Percentiles rank a stretch among this genome's conserved stretches.
Conservation (phyloP, 805 yeast genomes). For the Wickerhamomyces silvicola region DNA sequence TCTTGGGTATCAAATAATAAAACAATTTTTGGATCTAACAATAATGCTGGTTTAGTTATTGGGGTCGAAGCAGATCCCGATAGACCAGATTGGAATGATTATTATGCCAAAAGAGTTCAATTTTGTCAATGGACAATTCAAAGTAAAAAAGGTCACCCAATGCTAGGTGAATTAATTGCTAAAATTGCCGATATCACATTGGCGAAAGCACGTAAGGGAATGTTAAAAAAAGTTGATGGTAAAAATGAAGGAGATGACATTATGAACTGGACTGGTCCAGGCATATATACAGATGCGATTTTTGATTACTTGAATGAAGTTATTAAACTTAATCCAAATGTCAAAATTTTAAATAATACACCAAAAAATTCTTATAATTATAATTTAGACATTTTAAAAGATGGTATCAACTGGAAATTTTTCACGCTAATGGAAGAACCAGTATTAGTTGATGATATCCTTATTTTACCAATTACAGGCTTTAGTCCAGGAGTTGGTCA, state of each 20-base stretch:
- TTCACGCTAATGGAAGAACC: slow-evolving; percentile 57
- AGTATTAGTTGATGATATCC: slow-evolving; percentile 54
- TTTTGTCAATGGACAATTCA: slow-evolving; percentile 97
- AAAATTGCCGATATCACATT: slow-evolving; percentile 73
- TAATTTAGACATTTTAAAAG: slow-evolving; percentile 22
- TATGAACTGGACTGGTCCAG: slow-evolving; percentile 97
- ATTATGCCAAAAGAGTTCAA: slow-evolving; percentile 91
- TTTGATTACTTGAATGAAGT: slow-evolving; percentile 69
- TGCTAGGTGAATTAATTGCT: slow-evolving; percentile 72
- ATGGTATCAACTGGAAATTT: slow-evolving; percentile 50
- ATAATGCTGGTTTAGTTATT: slow-evolving; percentile 66
- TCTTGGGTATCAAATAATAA: slow-evolving; percentile 61
- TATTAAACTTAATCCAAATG: slow-evolving; percentile 1
- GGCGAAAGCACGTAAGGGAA: slow-evolving; percentile 40
- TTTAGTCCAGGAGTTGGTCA: slow-evolving; percentile 66
- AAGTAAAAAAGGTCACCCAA: slow-evolving; percentile 86
- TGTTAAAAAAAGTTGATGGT: slow-evolving; percentile 42
- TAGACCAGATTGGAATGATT: slow-evolving; percentile 85
- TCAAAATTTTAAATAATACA: slow-evolving; percentile 12
- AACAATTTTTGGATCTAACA: slow-evolving; percentile 10
- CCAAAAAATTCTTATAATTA: slow-evolving; percentile 21
- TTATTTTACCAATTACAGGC: slow-evolving; percentile 65
- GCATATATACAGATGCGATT: slow-evolving; percentile 83
- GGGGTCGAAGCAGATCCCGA: slow-evolving; percentile 98
- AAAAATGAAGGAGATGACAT: slow-evolving; percentile 68